Evolutionary conservation across 2,329 filamentous ascomycete species (phyloP).

Genomic region (Calcarisporium arbuscula): DNA sequence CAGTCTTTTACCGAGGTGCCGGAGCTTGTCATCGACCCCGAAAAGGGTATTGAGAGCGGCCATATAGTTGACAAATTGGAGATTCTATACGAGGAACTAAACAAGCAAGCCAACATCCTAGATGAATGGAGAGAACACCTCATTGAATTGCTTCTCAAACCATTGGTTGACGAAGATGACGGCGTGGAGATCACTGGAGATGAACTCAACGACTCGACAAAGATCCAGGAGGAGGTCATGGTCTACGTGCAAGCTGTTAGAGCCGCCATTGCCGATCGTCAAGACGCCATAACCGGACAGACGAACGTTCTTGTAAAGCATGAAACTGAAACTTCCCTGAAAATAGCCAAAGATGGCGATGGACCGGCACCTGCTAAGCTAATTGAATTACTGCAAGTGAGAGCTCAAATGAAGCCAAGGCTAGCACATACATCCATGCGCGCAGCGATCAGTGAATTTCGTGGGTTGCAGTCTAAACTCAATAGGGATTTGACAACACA

Average conservation of each 20-base stretch:
- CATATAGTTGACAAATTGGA: conserved; percentile 61
- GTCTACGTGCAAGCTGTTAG: conserved; percentile 77
- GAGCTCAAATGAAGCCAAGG: conserved; percentile 41
- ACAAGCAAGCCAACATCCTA: conserved; percentile 65
- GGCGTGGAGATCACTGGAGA: conserved; percentile 72
- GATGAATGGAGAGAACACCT: conserved; percentile 70
- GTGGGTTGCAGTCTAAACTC: conserved; percentile 50
- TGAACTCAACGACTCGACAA: conserved; percentile 83
- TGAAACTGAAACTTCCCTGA: conserved; percentile 59
- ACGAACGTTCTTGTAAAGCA: conserved; percentile 68
- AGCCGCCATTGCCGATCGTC: conserved; percentile 70
- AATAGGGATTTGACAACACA: conserved; percentile 15
- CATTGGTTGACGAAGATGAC: conserved; percentile 78
- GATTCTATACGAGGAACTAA: conserved; percentile 57
- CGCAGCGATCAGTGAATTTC: conserved; percentile 62
- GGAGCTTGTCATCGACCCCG: conserved; percentile 42
- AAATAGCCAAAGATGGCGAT: conserved; percentile 53
- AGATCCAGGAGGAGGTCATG: conserved; percentile 81
- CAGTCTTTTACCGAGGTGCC: conserved; percentile 59
- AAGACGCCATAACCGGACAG: conserved; percentile 69
- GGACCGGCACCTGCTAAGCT: conserved; percentile 65
- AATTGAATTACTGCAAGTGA: conserved; percentile 43
- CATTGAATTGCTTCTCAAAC: conserved; percentile 62
- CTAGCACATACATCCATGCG: conserved; percentile 58
- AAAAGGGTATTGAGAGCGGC: conserved; percentile 67